Conservation (phyloP, 1,139 yeast genomes). For the Yamadazyma conglobata region DNA sequence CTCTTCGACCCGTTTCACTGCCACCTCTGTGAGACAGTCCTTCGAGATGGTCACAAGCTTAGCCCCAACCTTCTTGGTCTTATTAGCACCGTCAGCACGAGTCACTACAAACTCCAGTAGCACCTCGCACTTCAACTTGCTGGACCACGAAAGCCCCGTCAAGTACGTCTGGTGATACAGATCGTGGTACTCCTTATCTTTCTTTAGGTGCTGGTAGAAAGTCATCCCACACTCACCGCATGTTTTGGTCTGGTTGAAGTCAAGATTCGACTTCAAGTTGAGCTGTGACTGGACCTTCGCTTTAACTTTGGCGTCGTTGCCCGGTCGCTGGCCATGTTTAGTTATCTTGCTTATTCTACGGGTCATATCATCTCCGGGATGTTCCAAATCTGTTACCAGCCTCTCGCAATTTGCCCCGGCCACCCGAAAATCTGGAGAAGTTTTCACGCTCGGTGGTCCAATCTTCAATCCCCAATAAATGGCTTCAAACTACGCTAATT, state of each 20-base stretch:
- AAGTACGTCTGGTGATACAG: constrained; percentile 45
- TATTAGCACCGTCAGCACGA: too few species aligned
- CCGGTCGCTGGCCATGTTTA: too few species aligned
- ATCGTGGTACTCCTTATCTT: constrained; percentile 47
- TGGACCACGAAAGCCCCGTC: constrained; percentile 48
- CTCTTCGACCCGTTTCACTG: constrained; percentile 18
- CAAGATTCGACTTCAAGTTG: constrained; percentile 5
- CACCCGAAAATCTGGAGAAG: constrained; percentile 3
- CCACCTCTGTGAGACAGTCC: not conserved
- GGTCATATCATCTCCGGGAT: too few species aligned
- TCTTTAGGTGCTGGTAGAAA: constrained; percentile 39
- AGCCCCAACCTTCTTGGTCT: too few species aligned
- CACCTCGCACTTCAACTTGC: not conserved
- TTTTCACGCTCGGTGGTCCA: not conserved
- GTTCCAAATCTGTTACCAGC: too few species aligned
- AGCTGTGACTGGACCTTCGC: constrained; percentile 7
- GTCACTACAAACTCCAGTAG: not conserved
- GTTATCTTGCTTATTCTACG: too few species aligned
- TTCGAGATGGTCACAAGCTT: not conserved
- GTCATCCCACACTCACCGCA: constrained; percentile 64
- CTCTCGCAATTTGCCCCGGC: too few species aligned
- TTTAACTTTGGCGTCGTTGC: too few species aligned
- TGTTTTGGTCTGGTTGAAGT: constrained; percentile 20
- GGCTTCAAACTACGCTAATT: constrained; percentile 37
- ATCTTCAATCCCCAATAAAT: constrained; percentile 1